A percentile compares a stretch with the other conserved stretches of the same genome.
Evolutionary conservation across 2,329 filamentous ascomycete species (phyloP).

Genomic region (Phaeosphaeriaceae sp.): DNA sequence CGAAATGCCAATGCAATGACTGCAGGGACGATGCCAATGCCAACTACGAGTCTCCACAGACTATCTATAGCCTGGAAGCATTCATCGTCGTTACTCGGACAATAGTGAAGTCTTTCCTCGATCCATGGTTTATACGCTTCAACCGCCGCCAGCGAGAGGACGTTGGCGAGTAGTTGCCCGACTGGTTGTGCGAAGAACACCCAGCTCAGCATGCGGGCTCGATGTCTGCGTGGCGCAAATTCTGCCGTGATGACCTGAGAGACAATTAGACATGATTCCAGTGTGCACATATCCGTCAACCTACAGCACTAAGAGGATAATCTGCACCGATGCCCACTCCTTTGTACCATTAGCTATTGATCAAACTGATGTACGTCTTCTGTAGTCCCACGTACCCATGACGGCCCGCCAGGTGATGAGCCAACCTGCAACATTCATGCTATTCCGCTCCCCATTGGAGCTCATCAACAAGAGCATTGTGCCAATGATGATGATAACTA

Average conservation of each 20-base stretch:
- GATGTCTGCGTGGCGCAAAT: slow-evolving; percentile 46
- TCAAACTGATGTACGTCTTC: too few species aligned
- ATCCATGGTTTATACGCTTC: slow-evolving; percentile 35
- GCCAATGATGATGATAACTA: slow-evolving; percentile 50
- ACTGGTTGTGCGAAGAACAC: slow-evolving; percentile 54
- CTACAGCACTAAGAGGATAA: slow-evolving; percentile 46
- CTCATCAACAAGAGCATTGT: slow-evolving; percentile 50
- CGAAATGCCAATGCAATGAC: slow-evolving; percentile 47
- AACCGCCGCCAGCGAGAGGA: slow-evolving; percentile 38
- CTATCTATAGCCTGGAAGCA: slow-evolving; percentile 46
- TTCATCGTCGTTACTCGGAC: slow-evolving; percentile 23
- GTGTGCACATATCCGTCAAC: too few species aligned
- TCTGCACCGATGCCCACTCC: slow-evolving; percentile 48
- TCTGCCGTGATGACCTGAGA: slow-evolving; percentile 46
- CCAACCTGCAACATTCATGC: slow-evolving; percentile 49
- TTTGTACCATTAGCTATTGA: too few species aligned
- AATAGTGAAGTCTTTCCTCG: slow-evolving; percentile 18
- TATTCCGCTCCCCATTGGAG: slow-evolving; percentile 42
- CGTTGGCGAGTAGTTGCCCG: slow-evolving; percentile 45
- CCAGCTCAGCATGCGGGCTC: slow-evolving; percentile 51
- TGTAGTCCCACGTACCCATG: slow-evolving; percentile 45
- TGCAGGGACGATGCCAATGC: slow-evolving; percentile 38
- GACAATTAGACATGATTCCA: background rate
- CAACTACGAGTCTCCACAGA: slow-evolving; percentile 50
- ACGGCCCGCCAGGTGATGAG: slow-evolving; percentile 50